A percentile compares a stretch with the other conserved stretches of the same genome.
These are phyloP conservation scores for Phytophthora cactorum DNA, from an alignment of 352 stramenopile species.

Conservation along the genomic window DNA sequence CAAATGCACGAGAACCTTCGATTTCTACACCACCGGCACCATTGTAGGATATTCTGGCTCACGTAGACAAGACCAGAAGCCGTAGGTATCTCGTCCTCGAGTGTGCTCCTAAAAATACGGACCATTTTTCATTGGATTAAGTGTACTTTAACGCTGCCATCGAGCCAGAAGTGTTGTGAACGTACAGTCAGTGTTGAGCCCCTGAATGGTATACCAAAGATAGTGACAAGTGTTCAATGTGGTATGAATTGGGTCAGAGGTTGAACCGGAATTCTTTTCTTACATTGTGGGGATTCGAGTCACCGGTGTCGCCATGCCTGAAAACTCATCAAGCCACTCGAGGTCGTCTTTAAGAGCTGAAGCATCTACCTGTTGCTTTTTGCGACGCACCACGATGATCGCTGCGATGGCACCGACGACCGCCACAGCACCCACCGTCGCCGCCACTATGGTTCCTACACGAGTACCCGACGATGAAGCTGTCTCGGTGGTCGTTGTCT, in stretches of 20 bases:
- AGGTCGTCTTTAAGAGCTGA: slow-evolving; percentile 34
- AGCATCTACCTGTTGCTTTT: slow-evolving; percentile 58
- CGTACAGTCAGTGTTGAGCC: neutral
- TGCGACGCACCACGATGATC: slow-evolving; percentile 54
- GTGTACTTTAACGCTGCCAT: neutral
- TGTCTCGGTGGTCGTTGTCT: slow-evolving; percentile 18
- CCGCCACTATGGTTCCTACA: slow-evolving; percentile 17
- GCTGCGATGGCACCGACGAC: slow-evolving; percentile 33
- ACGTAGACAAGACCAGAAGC: slow-evolving; percentile 24
- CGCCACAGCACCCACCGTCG: slow-evolving; percentile 25
- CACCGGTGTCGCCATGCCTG: slow-evolving; percentile 35
- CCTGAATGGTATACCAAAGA: no score
- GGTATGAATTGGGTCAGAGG: no score
- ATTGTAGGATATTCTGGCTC: slow-evolving; percentile 9
- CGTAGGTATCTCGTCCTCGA: slow-evolving; percentile 36
- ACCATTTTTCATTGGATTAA: slow-evolving; percentile 7
- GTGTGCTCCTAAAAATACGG: slow-evolving; percentile 11
- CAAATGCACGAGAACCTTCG: slow-evolving; percentile 13
- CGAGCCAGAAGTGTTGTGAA: neutral
- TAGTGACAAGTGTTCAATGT: no score
- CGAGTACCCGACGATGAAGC: slow-evolving; percentile 4
- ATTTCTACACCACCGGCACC: neutral
- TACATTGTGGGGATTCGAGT: slow-evolving; percentile 48
- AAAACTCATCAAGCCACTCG: slow-evolving; percentile 22
- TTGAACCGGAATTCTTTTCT: neutral